Evolutionary conservation across 2,329 filamentous ascomycete species (phyloP).

Genomic region (Bipolaris bicolor): DNA sequence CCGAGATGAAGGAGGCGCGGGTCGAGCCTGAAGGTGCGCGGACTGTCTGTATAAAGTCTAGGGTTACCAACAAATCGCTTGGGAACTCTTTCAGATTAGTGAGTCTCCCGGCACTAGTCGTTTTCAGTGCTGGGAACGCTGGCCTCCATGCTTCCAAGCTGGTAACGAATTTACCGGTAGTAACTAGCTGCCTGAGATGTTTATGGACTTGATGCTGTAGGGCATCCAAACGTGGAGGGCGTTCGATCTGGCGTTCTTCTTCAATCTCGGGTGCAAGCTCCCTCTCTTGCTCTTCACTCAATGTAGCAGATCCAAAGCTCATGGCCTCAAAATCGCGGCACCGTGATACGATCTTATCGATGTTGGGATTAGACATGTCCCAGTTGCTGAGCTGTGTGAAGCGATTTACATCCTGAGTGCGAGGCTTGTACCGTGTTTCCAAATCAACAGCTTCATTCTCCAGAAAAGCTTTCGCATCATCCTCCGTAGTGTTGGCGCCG

Average conservation of each 20-base stretch:
- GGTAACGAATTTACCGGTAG: constrained; percentile 40
- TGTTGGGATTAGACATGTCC: constrained; percentile 25
- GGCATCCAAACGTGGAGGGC: constrained; percentile 52
- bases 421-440: constrained; percentile 59
- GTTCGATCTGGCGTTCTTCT: constrained; percentile 62
- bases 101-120: constrained; percentile 50
- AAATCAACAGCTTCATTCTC: constrained; percentile 63
- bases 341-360: constrained; percentile 26
- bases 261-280: constrained; percentile 71
- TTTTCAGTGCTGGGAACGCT: constrained; percentile 55
- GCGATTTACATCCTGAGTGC: not conserved
- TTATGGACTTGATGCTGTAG: constrained; percentile 52
- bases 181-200: constrained; percentile 52
- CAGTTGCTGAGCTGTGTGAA: constrained; percentile 7
- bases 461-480: constrained; percentile 54
- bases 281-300: constrained; percentile 72
- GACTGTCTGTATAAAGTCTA: constrained; percentile 60
- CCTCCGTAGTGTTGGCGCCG: constrained; percentile 21
- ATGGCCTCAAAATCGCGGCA: constrained; percentile 37
- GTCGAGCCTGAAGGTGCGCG: constrained; percentile 16
- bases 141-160: constrained; percentile 48
- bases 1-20: not conserved
- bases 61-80: constrained; percentile 54
- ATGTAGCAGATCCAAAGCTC: constrained; percentile 43
- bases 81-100: constrained; percentile 50